These are phyloP conservation scores for Coriolopsis trogii DNA, from an alignment of 1,284 basidiomycete genomes.

Conservation along the genomic window DNA sequence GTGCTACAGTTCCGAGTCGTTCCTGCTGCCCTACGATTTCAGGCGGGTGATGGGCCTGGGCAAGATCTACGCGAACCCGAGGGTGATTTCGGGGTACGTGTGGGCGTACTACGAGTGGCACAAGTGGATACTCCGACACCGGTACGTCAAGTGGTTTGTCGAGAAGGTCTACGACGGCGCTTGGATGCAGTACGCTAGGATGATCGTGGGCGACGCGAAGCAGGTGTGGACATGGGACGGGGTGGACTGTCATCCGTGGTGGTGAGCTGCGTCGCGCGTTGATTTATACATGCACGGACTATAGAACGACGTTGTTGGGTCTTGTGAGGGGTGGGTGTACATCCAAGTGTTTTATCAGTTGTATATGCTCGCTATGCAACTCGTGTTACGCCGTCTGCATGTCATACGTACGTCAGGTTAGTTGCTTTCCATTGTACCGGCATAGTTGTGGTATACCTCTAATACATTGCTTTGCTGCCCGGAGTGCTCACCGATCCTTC, in stretches of 20 bases:
- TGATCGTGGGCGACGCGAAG: slow-evolving; percentile 41
- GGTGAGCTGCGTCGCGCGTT: no score
- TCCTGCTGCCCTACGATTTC: slow-evolving; percentile 57
- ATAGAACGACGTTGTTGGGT: no score
- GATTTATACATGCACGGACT: no score
- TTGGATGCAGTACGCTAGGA: slow-evolving; percentile 40
- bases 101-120: slow-evolving; percentile 47
- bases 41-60: slow-evolving; percentile 46
- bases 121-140: slow-evolving; percentile 48
- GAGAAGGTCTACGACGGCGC: slow-evolving; percentile 39
- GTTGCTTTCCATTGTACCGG: no score
- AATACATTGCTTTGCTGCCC: no score
- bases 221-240: slow-evolving; percentile 41
- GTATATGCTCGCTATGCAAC: no score
- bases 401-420: no score
- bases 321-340: no score
- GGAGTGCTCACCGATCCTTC: slow-evolving; percentile 22
- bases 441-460: no score
- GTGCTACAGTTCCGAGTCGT: slow-evolving; percentile 58
- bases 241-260: slow-evolving; percentile 42
- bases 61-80: slow-evolving; percentile 50
- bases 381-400: no score
- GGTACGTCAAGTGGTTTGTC: slow-evolving; percentile 49
- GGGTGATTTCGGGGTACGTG: slow-evolving; percentile 42
- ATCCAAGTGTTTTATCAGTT: no score